These are phyloP conservation scores for Colletotrichum falcatum DNA, from an alignment of 2,329 filamentous ascomycete genomes.

Conservation along the genomic window DNA sequence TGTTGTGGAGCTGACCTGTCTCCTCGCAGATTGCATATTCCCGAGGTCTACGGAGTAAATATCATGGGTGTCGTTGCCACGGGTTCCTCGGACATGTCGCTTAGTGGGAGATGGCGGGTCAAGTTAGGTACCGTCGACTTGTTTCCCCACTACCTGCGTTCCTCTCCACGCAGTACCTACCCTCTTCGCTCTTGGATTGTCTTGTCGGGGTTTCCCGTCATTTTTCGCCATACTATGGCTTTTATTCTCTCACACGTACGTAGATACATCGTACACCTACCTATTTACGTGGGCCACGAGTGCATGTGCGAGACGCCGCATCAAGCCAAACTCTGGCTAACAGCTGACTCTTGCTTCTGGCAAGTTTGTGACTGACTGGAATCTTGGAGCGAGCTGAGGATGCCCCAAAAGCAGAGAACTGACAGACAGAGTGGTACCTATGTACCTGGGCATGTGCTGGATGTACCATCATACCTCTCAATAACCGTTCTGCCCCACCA, in stretches of 20 bases:
- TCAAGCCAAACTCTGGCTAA: constrained; percentile 12
- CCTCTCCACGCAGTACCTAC: not conserved
- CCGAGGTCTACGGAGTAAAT: not conserved
- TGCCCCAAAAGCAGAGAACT: constrained; percentile 12
- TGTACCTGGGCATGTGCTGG: not conserved
- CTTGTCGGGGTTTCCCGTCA: not conserved
- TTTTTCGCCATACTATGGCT: not conserved
- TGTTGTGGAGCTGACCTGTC: constrained; percentile 9
- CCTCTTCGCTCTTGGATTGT: not conserved
- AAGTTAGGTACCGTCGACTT: not conserved
- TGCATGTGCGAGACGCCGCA: not conserved
- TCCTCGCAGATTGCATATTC: constrained; percentile 24
- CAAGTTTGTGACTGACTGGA: not conserved
- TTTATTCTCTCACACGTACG: not conserved
- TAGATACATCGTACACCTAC: too few species aligned
- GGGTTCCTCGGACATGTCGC: not conserved
- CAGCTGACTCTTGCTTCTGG: constrained; percentile 16
- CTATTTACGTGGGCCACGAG: not conserved
- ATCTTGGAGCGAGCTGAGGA: constrained; percentile 1
- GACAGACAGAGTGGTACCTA: too few species aligned
- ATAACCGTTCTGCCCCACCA: too few species aligned
- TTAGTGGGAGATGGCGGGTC: not conserved
- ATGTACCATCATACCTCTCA: not conserved
- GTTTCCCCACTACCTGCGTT: not conserved
- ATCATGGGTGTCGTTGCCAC: not conserved